Evolutionary conservation across 805 yeast genomes (phyloP), one percentile per base, ranked within the genome.

Genomic region (Brettanomyces naardenensis): DNA sequence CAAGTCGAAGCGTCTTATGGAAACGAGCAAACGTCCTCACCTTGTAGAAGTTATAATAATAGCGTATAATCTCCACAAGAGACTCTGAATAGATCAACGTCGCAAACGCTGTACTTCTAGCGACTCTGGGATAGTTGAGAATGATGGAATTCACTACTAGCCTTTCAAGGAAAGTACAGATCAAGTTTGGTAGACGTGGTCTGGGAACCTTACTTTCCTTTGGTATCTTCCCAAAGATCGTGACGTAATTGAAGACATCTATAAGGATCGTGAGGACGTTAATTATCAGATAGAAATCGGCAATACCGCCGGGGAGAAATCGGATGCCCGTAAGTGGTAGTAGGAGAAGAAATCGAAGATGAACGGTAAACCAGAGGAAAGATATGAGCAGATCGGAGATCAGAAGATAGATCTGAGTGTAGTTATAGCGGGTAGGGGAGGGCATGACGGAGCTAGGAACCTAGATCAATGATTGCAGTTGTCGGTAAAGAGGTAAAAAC

Each of bases 231-330:
- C 44, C 30, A 42, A 52, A 52, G 19, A 55, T 47, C 13, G 46
- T 21, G 11, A 47, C 3, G 33, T 50, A 49, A 14, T 47, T 49
- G 21, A 53, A 36, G 7, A 42, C 28, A 33, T 58, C 61, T 10
- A 51, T 17, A 17, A 42, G 26, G 4, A 46, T 37, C 21, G 49
- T 28, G 4, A 29, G 14, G 4, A 41, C 27, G 29, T 47, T 49
- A 5, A 52, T 47, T 5, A 39, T 19, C 5, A 57, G 31, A 37
- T 77, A 72, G 57, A 78, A 80, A 46, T 74, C 82, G 36, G 84
- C 84, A 11, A 81, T 75, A 0, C 86, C 88, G 4, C 81, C 86
- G 1, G 87, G 83, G 17, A 80, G 56, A 46, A 78, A 80, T 45
- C 65, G 65, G 28, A 75, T 58, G 0, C 87, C 84, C 13, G 78